phyloP scores from a whole-genome alignment of 129 eudicot genomes.

The sunflower (Helianthus annuus) region DNA sequence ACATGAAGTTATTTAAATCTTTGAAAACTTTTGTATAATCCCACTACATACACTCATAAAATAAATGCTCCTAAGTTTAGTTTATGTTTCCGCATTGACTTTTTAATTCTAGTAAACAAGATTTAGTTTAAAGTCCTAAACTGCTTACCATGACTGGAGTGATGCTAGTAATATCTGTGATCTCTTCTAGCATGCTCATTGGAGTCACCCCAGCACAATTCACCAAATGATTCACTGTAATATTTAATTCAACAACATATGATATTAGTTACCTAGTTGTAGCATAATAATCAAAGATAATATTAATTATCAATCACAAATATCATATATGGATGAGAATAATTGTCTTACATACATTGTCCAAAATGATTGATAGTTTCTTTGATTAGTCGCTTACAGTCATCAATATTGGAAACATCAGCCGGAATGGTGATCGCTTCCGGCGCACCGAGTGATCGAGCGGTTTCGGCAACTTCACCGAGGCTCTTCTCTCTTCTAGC shows the following conservation, averaged over 20 bases:
- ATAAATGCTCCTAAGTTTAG: too few species aligned
- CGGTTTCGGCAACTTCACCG: conserved; percentile 44
- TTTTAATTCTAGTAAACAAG: too few species aligned
- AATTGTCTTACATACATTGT: conserved; percentile 22
- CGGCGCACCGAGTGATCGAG: conserved; percentile 47
- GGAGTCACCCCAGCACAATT: conserved; percentile 47
- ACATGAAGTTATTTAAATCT: neutral
- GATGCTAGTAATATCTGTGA: conserved; percentile 29
- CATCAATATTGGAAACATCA: conserved; percentile 53
- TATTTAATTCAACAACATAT: too few species aligned
- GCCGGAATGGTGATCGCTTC: conserved; percentile 39
- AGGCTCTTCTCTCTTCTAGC: conserved; percentile 61
- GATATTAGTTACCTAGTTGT: too few species aligned
- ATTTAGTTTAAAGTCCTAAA: too few species aligned
- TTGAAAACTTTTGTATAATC: too few species aligned
- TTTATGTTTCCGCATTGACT: neutral
- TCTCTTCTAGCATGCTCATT: conserved; percentile 44
- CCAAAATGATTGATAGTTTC: conserved; percentile 49
- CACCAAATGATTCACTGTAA: conserved; percentile 55
- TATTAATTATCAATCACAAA: too few species aligned
- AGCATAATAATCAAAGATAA: too few species aligned
- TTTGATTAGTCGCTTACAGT: conserved; percentile 43
- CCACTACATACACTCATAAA: too few species aligned
- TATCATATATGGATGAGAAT: too few species aligned
- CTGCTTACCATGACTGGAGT: conserved; percentile 45